Base-by-base conservation (phyloP, 768 basidiomycete genomes). In the Hortiboletus campestris region DNA sequence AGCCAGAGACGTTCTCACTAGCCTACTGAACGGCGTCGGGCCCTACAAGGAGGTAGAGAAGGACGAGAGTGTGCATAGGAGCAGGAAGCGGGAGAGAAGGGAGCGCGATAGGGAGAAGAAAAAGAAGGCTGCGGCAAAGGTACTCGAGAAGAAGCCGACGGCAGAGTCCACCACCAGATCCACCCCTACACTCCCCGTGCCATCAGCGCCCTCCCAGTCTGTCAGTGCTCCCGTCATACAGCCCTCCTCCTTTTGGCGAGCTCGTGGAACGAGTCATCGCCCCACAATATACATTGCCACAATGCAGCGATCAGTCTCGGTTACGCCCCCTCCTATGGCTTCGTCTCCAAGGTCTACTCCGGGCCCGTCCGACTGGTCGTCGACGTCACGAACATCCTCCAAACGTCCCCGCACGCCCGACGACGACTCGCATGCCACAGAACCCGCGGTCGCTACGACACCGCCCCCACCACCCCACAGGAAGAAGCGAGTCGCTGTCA, bases 331-430 rank as follows among this genome's bases (percentile, higher is more conserved):
- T 3, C 86, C 86, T 52, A 79, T 80, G 57, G 63, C 78, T 14
- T 84, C 81, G 4, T 86, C 88, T 7, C 86, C 88, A 7, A 81
- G 79, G 38, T 84, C 87, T 20, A 91, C 88, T 0, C 89, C 90
- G 3, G 88, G 84, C 6, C 88, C 88, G 6, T 90, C 88, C 43
- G 77, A 80, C 58, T 89, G 89, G 16, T 86, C 86, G 4, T 78
- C 79, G 58, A 87, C 86, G 4, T 90, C 90, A 0, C 81, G 82
- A 47, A 87, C 86, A 16, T 91, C 90, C 13, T 90, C 89, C 46
- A 91, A 91, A 75, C 79, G 89, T 51, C 90, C 86, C 25, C 82
- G 75, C 55, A 91, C 90, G 0, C 90, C 90, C 10, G 80, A 81
- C 51, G 88, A 91, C 57, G 78, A 81, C 57, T 79, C 79, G 17